phyloP scores from a whole-genome alignment of 805 yeast genomes.

The Maudiozyma saulgeensis region DNA sequence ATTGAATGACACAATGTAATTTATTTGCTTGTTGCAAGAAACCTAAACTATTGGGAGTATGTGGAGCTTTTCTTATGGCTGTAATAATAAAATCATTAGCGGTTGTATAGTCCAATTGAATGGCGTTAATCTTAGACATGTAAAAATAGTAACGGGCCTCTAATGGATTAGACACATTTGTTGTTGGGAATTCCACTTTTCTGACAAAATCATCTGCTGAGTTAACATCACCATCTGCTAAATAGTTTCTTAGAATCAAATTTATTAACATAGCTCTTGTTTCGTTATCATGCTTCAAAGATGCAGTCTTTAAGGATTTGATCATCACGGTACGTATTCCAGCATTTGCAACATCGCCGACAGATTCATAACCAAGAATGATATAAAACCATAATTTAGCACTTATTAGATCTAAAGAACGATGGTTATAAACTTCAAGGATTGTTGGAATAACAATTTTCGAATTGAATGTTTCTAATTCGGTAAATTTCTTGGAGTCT shows the following conservation, averaged over 20 bases:
- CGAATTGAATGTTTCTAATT: constrained; percentile 45
- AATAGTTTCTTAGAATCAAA: constrained; percentile 71
- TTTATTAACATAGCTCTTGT: constrained; percentile 83
- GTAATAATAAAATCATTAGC: constrained; percentile 86
- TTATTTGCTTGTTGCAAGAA: constrained; percentile 86
- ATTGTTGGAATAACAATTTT: constrained; percentile 39
- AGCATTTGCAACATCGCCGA: constrained; percentile 15
- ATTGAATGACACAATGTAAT: constrained; percentile 76
- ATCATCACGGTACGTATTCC: constrained; percentile 59
- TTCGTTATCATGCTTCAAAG: constrained; percentile 86
- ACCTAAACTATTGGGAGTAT: constrained; percentile 73
- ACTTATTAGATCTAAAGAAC: constrained; percentile 75
- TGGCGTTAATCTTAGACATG: constrained; percentile 79
- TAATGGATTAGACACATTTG: constrained; percentile 72
- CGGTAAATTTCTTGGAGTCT: constrained; percentile 44
- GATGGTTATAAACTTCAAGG: constrained; percentile 57
- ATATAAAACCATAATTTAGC: constrained; percentile 93
- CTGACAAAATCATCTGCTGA: constrained; percentile 85
- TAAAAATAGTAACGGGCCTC: constrained; percentile 89
- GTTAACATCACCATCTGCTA: constrained; percentile 67
- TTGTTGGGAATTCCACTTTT: constrained; percentile 75
- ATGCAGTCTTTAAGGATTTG: constrained; percentile 72
- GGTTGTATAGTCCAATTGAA: constrained; percentile 83
- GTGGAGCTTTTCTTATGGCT: constrained; percentile 96
- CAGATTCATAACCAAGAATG: constrained; percentile 64